Conservation (phyloP, 169 alveolate genomes). For the Cryptosporidium baileyi region DNA sequence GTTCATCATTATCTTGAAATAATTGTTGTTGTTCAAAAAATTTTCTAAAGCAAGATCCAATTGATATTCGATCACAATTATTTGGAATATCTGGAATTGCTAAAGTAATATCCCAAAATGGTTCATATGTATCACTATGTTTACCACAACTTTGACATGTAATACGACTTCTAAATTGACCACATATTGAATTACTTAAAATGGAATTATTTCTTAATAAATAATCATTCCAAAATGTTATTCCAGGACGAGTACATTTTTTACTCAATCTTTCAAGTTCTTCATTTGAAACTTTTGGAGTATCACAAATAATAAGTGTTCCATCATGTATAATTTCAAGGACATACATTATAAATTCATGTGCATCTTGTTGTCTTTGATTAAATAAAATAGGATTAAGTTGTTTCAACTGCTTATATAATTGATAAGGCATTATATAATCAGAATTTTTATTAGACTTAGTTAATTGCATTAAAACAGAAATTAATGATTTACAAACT, state of each 20-base stretch:
- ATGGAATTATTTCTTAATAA: conserved; percentile 34
- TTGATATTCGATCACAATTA: background rate
- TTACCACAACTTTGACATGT: conserved; percentile 55
- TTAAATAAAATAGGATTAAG: conserved; percentile 21
- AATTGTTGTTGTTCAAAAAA: conserved; percentile 52
- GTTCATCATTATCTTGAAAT: conserved; percentile 51
- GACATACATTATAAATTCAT: conserved; percentile 50
- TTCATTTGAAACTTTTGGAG: conserved; percentile 26
- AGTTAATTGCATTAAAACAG: background rate
- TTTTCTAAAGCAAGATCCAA: conserved; percentile 68
- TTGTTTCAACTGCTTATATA: conserved; percentile 49
- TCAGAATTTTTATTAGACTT: background rate
- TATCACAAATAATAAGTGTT: background rate
- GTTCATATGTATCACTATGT: conserved; percentile 55
- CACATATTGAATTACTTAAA: conserved; percentile 37
- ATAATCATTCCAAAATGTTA: conserved; percentile 39
- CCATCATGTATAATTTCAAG: conserved; percentile 66
- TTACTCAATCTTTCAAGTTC: conserved; percentile 51
- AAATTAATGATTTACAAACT: conserved; percentile 17
- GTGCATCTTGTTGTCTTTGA: conserved; percentile 62
- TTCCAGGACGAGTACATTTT: conserved; percentile 47
- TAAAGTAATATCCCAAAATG: conserved; percentile 63
- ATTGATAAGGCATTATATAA: background rate
- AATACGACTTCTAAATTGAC: conserved; percentile 67
- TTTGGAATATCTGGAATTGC: conserved; percentile 41